Base-by-base conservation (phyloP, 768 basidiomycete species). In the Rhizopogon vesiculosus region DNA sequence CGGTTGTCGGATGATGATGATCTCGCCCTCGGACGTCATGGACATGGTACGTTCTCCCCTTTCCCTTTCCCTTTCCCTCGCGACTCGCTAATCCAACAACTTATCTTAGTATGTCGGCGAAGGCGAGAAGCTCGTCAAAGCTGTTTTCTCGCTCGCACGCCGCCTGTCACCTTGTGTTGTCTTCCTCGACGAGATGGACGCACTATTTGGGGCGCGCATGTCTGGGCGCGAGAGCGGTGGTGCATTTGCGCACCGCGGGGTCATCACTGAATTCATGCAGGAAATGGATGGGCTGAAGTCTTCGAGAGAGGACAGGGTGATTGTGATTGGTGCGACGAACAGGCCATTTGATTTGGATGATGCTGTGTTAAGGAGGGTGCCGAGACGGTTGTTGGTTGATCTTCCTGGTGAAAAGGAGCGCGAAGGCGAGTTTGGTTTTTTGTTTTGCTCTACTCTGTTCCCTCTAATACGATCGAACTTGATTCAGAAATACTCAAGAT, bases 261-360 rank as follows among this genome's bases (percentile, higher is more conserved):
- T 95, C 51, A 88, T 91, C 66, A 93, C 91, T 9, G 90, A 94
- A 69, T 93, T 93, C 69, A 93, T 94, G 91, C 90, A 91, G 66
- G 93, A 96, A 68, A 96, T 98, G 93, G 94, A 98, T 63, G 94
- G 94, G 3, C 73, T 98, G 56, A 89, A 85, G 66, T 82, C 89
- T 8, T 86, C 85, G 29, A 81, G 80, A 59, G 89, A 93, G 53
- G 84, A 90, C 59, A 84, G 83, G 58, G 84, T 97, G 55, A 87
- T 96, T 54, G 86, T 98, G 48, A 93, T 98, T 51, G 94, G 95
- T 41, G 94, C 94, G 2, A 97, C 95, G 2, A 98, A 98, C 69
- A 72, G 94, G 60, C 91, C 91, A 1, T 93, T 92, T 63, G 91
- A 93, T 64, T 73, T 93, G 33, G 91, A 93, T 64, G 94, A 97